Base-by-base conservation (phyloP, 2,329 filamentous ascomycete species). In the Chaetomiaceae sp. region DNA sequence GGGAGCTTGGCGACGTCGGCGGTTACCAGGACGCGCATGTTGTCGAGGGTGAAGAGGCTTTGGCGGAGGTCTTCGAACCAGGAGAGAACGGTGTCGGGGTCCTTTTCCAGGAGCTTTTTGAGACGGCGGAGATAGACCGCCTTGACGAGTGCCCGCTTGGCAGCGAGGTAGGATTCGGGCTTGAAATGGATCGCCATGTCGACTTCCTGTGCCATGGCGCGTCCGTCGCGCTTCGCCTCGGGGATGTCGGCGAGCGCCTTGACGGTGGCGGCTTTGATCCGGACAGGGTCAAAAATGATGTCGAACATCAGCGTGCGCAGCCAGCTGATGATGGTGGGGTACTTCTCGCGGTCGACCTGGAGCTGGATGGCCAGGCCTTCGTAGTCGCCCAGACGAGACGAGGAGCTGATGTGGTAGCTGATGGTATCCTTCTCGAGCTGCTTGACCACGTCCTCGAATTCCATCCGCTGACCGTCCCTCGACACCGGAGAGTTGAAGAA, bases 401-500 rank as follows among this genome's bases (percentile, higher is more conserved):
- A 87, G 2, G 82, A 82, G 55, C 84, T 83, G 59, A 96, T 83
- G 1, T 74, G 76, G 69, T 96, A 97, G 60, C 84, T 85, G 54
- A 97, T 85, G 0, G 94, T 97, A 63, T 97, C 91, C 65, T 87
- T 83, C 70, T 99, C 94, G 4, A 99, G 79, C 66, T 91, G 85
- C 66, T 90, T 89, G 40, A 97, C 91, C 3, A 97, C 89, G 58
- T 96, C 83, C 68, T 97, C 94, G 63, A 97, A 99, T 44, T 87
- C 84, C 27, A 99, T 75, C 22, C 80, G 81, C 66, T 89, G 78
- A 39, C 89, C 91, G 63, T 91, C 79, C 27, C 85, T 84, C 63
- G 80, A 78, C 55, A 99, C 85, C 2, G 92, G 94, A 0, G 91
- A 90, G 66, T 90, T 92, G 77, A 97, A 99, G 75, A 97, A 96